phyloP scores from a whole-genome alignment of 768 basidiomycete species.

The Boletus rex-veris region DNA sequence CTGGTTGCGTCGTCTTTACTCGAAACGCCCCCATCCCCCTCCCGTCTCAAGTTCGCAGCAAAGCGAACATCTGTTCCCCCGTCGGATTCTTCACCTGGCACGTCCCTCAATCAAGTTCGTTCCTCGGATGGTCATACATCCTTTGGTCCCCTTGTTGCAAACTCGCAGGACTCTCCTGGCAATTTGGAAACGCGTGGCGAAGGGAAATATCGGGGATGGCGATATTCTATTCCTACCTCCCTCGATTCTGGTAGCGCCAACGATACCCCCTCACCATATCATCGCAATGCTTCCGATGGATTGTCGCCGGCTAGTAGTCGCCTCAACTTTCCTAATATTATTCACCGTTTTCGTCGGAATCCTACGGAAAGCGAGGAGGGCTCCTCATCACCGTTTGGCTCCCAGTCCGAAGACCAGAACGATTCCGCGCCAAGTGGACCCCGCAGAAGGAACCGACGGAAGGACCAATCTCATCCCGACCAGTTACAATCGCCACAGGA shows the following conservation, averaged over 20 bases:
- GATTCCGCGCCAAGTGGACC: slow-evolving; percentile 22
- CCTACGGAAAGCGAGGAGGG: slow-evolving; percentile 46
- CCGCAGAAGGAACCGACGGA: slow-evolving; percentile 8
- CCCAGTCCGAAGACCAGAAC: slow-evolving; percentile 42
- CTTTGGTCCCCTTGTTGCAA: slow-evolving; percentile 54
- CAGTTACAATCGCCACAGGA: slow-evolving; percentile 21
- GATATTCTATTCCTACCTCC: slow-evolving; percentile 25
- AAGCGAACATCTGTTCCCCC: slow-evolving; percentile 32
- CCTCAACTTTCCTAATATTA: slow-evolving; percentile 37
- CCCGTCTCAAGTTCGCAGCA: slow-evolving; percentile 8
- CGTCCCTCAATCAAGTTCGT: slow-evolving; percentile 37
- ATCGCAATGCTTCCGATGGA: slow-evolving; percentile 26
- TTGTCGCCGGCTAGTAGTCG: slow-evolving; percentile 45
- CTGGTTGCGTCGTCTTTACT: slow-evolving; percentile 13
- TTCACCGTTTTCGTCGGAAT: slow-evolving; percentile 34
- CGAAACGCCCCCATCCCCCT: slow-evolving; percentile 9
- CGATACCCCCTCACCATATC: slow-evolving; percentile 34
- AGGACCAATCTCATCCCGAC: slow-evolving; percentile 24
- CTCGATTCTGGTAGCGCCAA: slow-evolving; percentile 34
- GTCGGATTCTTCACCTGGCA: slow-evolving; percentile 39
- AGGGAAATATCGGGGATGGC: slow-evolving; percentile 26
- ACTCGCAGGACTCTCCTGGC: slow-evolving; percentile 45
- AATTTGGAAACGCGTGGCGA: slow-evolving; percentile 46
- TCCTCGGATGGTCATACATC: slow-evolving; percentile 50
- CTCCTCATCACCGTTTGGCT: slow-evolving; percentile 44